Percentiles rank a stretch among this genome's conserved stretches.
phyloP scores from a whole-genome alignment of 2,329 filamentous ascomycete species.

The Botrytis byssoidea region DNA sequence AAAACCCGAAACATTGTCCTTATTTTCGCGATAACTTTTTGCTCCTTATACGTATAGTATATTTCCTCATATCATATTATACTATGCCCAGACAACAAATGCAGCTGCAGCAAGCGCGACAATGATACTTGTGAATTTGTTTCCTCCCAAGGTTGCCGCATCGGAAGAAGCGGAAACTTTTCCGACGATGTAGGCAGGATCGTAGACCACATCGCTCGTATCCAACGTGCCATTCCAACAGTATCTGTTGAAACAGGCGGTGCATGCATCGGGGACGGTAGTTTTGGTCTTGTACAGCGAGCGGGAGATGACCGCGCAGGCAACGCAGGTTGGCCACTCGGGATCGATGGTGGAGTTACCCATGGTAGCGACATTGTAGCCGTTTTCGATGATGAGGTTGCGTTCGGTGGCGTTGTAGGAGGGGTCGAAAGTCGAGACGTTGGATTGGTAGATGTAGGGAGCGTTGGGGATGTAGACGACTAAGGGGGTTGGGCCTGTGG shows the following conservation, averaged over 20 bases:
- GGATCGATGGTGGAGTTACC: conserved; percentile 73
- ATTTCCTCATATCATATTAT: not conserved
- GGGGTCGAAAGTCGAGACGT: conserved; percentile 74
- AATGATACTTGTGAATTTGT: not conserved
- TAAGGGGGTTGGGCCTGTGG: conserved; percentile 58
- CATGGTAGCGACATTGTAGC: conserved; percentile 78
- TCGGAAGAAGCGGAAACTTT: conserved; percentile 15
- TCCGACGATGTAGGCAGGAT: conserved; percentile 28
- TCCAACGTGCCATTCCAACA: conserved; percentile 77
- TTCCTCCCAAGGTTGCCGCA: not conserved
- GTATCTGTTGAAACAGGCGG: conserved; percentile 73
- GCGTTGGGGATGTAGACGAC: conserved; percentile 87
- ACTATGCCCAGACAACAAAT: not conserved
- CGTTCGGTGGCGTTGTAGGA: conserved; percentile 64
- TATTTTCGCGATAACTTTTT: not conserved
- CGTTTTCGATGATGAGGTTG: conserved; percentile 81
- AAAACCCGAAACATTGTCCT: not conserved
- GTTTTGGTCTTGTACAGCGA: conserved; percentile 71
- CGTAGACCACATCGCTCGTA: conserved; percentile 27
- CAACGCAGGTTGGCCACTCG: conserved; percentile 80
- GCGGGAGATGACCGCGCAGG: conserved; percentile 79
- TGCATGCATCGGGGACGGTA: conserved; percentile 68
- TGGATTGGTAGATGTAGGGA: conserved; percentile 74
- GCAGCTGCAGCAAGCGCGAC: not conserved
- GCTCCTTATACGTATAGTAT: not conserved